Conservation (phyloP, 441 rosid genomes). For the Brassica hybrid region DNA sequence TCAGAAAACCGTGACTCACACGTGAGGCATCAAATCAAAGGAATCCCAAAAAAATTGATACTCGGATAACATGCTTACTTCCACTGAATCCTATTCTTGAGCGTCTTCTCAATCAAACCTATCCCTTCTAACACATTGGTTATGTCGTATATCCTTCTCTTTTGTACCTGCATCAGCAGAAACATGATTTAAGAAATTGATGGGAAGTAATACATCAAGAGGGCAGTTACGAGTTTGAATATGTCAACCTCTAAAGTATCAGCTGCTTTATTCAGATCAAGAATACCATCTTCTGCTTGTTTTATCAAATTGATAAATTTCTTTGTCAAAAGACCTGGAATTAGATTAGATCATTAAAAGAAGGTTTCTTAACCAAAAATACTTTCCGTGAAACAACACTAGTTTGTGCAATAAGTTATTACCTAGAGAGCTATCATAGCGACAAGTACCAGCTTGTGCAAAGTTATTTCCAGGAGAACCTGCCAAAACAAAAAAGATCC, state of each 20-base stretch:
- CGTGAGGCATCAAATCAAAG: conserved; percentile 23
- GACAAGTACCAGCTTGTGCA: conserved; percentile 85
- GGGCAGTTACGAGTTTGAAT: not conserved
- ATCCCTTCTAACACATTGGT: conserved; percentile 99
- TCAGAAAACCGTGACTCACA: conserved; percentile 16
- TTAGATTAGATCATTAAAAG: conserved; percentile 31
- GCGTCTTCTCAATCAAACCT: conserved; percentile 97
- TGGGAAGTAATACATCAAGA: conserved; percentile 29
- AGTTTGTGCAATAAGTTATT: conserved; percentile 33
- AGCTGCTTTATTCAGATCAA: conserved; percentile 95
- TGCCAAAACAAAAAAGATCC: conserved; percentile 50
- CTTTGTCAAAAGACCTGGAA: conserved; percentile 92
- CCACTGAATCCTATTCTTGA: conserved; percentile 97
- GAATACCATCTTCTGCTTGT: conserved; percentile 95
- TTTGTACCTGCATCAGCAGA: conserved; percentile 77
- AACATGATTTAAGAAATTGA: conserved; percentile 17
- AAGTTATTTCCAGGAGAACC: conserved; percentile 93
- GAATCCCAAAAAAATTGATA: conserved; percentile 21
- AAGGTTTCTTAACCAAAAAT: not conserved
- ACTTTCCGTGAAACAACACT: conserved; percentile 1
- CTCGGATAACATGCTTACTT: conserved; percentile 58
- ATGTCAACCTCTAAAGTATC: conserved; percentile 86
- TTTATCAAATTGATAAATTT: conserved; percentile 94
- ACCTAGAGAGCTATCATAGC: conserved; percentile 99
- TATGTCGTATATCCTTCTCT: conserved; percentile 95